Conservation (phyloP, 1,284 basidiomycete species). For the Sanghuangporus weigelae region DNA sequence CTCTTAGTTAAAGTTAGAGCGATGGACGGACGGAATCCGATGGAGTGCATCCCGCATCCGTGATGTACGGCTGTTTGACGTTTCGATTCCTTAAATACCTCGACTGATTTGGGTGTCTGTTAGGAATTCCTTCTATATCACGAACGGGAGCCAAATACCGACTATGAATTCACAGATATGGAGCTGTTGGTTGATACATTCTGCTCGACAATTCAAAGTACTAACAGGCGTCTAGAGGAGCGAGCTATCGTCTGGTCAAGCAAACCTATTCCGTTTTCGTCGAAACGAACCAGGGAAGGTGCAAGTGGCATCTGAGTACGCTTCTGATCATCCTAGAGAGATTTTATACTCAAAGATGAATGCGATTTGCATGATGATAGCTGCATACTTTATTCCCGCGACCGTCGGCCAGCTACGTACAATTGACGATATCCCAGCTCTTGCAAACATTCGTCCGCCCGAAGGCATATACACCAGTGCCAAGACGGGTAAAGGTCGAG, state of each 20-base stretch:
- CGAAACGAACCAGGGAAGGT: conserved; percentile 50
- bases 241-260: conserved; percentile 57
- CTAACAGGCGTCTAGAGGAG: conserved; percentile 10
- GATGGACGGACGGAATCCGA: conserved; percentile 49
- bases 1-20: conserved; percentile 56
- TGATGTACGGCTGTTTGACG: conserved; percentile 45
- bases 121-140: conserved; percentile 38
- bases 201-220: not conserved
- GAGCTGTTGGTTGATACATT: conserved; percentile 9
- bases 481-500: conserved; percentile 44
- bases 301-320: conserved; percentile 78
- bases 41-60: conserved; percentile 76
- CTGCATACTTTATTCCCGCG: conserved; percentile 67
- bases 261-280: conserved; percentile 78
- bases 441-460: conserved; percentile 51
- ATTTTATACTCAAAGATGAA: conserved; percentile 2
- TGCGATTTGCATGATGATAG: conserved; percentile 30
- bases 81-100: not conserved
- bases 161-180: conserved; percentile 24
- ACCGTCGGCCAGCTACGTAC: conserved; percentile 49
- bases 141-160: conserved; percentile 28
- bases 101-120: not conserved
- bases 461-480: conserved; percentile 58
- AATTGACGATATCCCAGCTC: conserved; percentile 51
- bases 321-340: conserved; percentile 12